Conservation (phyloP, 2,329 filamentous ascomycete species). For the Pestalotiopsis sp. region DNA sequence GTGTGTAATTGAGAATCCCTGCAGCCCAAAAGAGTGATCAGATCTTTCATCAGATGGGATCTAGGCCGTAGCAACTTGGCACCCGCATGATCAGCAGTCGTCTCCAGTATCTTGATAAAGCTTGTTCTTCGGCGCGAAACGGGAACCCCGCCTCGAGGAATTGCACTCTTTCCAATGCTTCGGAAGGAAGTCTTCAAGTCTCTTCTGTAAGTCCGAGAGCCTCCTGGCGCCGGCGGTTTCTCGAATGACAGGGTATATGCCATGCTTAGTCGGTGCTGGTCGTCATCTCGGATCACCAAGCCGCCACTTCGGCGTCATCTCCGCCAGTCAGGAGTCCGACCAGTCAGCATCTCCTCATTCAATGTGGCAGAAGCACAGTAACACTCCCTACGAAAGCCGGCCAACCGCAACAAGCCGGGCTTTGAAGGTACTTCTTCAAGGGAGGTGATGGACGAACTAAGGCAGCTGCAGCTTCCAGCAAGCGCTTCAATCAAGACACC, state of each 20-base stretch:
- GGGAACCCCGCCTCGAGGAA: background rate
- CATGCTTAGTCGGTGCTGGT: background rate
- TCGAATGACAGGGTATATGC: background rate
- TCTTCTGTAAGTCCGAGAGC: background rate
- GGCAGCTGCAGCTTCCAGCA: background rate
- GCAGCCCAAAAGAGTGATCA: background rate
- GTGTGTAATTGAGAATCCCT: background rate
- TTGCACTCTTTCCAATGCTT: background rate
- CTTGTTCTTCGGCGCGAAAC: background rate
- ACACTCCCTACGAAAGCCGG: background rate
- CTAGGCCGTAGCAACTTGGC: background rate
- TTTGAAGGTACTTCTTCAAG: background rate
- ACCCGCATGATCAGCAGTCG: background rate
- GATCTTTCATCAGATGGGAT: background rate
- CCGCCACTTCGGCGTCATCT: background rate
- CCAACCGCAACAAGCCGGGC: background rate
- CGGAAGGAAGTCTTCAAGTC: background rate
- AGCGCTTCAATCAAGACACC: background rate
- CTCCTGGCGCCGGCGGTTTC: background rate
- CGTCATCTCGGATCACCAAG: background rate
- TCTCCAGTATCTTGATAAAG: background rate
- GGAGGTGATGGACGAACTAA: background rate
- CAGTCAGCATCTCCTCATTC: background rate
- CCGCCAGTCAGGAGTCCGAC: background rate
- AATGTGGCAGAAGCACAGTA: background rate